Percentiles rank a stretch among this genome's conserved stretches.
Conservation (phyloP, 2,329 filamentous ascomycete species). For the Epichloe brachyelytri region DNA sequence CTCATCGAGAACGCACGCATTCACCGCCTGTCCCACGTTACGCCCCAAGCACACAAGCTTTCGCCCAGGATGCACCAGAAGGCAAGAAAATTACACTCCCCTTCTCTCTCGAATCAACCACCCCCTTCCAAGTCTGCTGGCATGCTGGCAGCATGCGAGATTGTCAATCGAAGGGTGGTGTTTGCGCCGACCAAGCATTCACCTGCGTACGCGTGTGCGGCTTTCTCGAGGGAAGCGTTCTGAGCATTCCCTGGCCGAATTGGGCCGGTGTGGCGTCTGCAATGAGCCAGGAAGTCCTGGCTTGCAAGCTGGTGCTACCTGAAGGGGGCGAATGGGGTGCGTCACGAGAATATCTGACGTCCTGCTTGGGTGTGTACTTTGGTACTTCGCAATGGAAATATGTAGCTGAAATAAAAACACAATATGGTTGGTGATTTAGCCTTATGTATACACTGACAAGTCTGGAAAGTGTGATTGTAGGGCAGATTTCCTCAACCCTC, state of each 20-base stretch:
- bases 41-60: neutral
- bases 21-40: neutral
- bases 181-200: neutral
- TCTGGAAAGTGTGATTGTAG: too few species aligned
- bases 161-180: neutral
- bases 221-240: neutral
- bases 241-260: neutral
- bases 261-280: slow-evolving; percentile 2
- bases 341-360: neutral
- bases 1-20: neutral
- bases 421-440: too few species aligned
- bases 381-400: too few species aligned
- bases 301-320: neutral
- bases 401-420: too few species aligned
- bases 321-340: neutral
- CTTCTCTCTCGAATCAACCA: neutral
- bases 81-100: neutral
- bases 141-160: neutral
- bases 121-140: neutral
- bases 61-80: neutral
- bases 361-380: too few species aligned
- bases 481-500: too few species aligned
- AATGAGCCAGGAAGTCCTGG: neutral
- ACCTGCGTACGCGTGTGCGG: neutral
- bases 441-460: too few species aligned